Evolutionary conservation across 148 eudicot genomes (phyloP).

Genomic region (Persicaria maculosa): DNA sequence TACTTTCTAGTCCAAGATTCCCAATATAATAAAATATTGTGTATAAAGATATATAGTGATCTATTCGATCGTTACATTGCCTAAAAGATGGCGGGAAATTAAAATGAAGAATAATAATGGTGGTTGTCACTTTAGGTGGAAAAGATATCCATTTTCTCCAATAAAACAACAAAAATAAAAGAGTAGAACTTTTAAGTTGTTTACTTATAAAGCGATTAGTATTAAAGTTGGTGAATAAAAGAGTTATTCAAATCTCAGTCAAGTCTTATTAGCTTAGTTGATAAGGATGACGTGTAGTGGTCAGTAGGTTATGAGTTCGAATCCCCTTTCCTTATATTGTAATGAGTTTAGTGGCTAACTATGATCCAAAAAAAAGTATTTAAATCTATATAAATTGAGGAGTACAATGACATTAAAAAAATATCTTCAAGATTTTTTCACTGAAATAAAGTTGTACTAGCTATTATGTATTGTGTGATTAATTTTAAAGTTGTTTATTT

Average conservation of each 20-base stretch:
- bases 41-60: neutral
- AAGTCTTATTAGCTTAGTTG: too few relatives aligned
- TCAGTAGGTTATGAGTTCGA: too few relatives aligned
- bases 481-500: too few relatives aligned
- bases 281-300: too few relatives aligned
- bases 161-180: neutral
- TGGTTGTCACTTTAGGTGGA: conserved; percentile 6
- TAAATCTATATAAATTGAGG: too few relatives aligned
- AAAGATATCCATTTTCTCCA: neutral
- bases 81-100: neutral
- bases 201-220: neutral
- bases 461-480: too few relatives aligned
- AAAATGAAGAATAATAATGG: neutral
- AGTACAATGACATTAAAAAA: too few relatives aligned
- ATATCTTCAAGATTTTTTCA: too few relatives aligned
- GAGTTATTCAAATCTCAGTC: neutral
- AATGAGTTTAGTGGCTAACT: too few relatives aligned
- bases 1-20: neutral
- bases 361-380: too few relatives aligned
- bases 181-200: neutral
- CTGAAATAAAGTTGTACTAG: too few relatives aligned
- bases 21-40: neutral
- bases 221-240: neutral
- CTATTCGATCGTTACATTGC: neutral
- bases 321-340: too few relatives aligned